Evolutionary conservation across 2,329 filamentous ascomycete species (phyloP), one percentile per base, ranked within the genome.

Genomic region (Penicillium sp.): DNA sequence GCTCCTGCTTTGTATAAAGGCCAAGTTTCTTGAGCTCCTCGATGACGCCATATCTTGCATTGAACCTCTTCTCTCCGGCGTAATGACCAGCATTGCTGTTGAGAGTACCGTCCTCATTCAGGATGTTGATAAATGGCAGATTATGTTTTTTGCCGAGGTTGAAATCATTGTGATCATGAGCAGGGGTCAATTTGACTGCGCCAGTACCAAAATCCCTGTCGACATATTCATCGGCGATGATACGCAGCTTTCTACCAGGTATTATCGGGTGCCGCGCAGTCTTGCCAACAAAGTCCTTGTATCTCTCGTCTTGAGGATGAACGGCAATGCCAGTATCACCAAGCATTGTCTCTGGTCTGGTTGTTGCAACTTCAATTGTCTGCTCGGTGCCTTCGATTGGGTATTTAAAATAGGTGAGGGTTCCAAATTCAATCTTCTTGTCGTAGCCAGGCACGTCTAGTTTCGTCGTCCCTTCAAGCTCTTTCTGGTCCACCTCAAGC

Each of bases 151-250:
- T 81, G 40, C 88, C 88, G 46, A 90, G 77, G 49, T 78, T 82
- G 69, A 89, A 96, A 85, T 96, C 90, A 75, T 95, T 95, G 55
- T 85, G 82, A 66, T 96, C 90, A 67, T 96, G 91, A 3, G 89
- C 90, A 10, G 90, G 91, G 1, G 91, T 96, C 55, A 96, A 84
- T 76, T 96, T 96, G 61, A 96, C 90, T 51, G 89, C 89, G 74
- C 90, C 90, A 53, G 90, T 95, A 78, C 90, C 90, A 59, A 96
- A 95, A 52, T 91, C 89, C n/a, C 34, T 27, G 2, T 31, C 28
- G 8, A 31, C 28, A 13, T 31, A 31, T 31, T 31, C 7, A 6
- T 31, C 11, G 11, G 28, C 28, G 8, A 31, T 11, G 28, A 31
- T 31, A 6, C 6, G 4, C 28, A 31, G 8, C 28, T 31, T 31